Percentiles rank a stretch among this genome's conserved stretches.
Conservation (phyloP, 2,329 filamentous ascomycete species). For the Fusarium pininemorale region DNA sequence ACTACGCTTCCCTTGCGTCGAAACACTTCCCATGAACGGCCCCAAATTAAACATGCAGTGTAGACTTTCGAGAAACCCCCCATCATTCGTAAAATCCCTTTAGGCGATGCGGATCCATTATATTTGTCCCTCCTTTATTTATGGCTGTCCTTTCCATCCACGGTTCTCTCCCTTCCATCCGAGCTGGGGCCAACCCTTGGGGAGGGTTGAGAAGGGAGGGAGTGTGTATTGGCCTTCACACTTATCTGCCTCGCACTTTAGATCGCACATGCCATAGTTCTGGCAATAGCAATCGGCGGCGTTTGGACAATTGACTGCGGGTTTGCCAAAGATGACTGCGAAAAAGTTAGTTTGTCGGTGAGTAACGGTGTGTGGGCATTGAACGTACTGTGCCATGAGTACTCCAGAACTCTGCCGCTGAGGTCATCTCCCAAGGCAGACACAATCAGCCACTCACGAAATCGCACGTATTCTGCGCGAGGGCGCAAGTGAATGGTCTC, state of each 20-base stretch:
- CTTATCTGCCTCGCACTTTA: conserved; percentile 53
- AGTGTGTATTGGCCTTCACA: conserved; percentile 68
- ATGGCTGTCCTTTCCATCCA: conserved; percentile 38
- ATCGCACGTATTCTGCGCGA: conserved; percentile 62
- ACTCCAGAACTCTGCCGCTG: conserved; percentile 70
- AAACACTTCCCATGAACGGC: conserved; percentile 1
- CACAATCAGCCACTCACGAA: conserved; percentile 67
- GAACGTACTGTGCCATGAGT: conserved; percentile 70
- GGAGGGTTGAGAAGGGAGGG: conserved; percentile 66
- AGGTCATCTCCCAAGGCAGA: conserved; percentile 63
- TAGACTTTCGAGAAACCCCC: conserved; percentile 1
- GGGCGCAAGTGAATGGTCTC: conserved; percentile 60
- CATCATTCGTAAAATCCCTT: conserved; percentile 19
- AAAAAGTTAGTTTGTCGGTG: conserved; percentile 15
- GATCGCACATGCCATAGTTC: conserved; percentile 68
- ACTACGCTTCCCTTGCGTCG: background rate
- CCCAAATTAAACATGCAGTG: background rate
- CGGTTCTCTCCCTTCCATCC: conserved; percentile 44
- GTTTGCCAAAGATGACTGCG: conserved; percentile 66
- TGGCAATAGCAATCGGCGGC: conserved; percentile 73
- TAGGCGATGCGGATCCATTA: background rate
- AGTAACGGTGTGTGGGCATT: too few species aligned
- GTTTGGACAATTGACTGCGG: conserved; percentile 67
- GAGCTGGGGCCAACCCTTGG: conserved; percentile 66
- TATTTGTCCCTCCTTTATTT: background rate